Conservation (phyloP, 2,329 filamentous ascomycete species). For the Cordyceps farinosa region DNA sequence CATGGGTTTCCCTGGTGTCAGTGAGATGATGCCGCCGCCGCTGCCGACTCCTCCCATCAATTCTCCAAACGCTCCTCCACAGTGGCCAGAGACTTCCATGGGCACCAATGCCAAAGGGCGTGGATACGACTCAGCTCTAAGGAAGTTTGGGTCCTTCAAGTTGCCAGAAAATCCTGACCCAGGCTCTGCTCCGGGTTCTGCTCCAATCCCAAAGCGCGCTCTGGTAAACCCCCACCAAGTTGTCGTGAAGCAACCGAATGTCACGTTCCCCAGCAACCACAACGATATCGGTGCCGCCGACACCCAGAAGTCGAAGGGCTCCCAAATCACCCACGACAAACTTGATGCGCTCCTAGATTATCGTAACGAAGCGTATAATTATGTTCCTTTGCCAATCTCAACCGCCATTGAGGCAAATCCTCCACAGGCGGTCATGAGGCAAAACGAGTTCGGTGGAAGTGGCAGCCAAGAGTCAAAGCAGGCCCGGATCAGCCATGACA, state of each 20-base stretch:
- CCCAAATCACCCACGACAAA: neutral
- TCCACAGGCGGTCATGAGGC: no score
- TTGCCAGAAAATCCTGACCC: neutral
- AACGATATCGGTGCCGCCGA: no score
- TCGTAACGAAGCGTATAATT: no score
- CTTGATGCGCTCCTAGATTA: no score
- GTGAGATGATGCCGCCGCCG: neutral
- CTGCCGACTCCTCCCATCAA: neutral
- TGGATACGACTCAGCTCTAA: neutral
- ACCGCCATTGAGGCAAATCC: no score
- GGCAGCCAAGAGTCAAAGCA: neutral
- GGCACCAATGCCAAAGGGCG: neutral
- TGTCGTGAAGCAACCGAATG: no score
- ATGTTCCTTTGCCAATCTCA: no score
- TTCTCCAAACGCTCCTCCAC: no score
- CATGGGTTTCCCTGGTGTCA: no score
- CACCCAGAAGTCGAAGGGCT: neutral
- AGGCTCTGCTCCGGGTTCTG: neutral
- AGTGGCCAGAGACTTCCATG: neutral
- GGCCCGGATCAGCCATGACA: neutral
- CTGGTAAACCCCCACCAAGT: neutral
- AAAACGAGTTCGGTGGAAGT: neutral
- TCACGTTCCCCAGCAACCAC: no score
- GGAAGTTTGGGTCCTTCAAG: no score
- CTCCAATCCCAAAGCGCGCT: neutral